Evolutionary conservation across 352 stramenopile genomes (phyloP), one percentile per base, ranked within the genome.

Genomic region (Pythium insidiosum): DNA sequence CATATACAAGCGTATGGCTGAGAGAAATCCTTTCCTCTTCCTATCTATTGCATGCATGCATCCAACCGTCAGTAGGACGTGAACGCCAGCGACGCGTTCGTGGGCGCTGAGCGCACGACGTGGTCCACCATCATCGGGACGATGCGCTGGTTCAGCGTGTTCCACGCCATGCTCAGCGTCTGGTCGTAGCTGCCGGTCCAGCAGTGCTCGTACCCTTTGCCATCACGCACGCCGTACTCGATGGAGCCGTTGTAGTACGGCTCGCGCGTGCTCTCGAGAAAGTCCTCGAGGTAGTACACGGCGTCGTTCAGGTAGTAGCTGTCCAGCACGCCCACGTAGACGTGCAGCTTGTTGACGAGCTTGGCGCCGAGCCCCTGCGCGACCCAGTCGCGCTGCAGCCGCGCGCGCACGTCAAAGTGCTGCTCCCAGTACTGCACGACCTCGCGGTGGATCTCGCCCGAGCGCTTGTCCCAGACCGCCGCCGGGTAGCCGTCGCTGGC

Each of bases 241-340:
- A 87, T 82, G 5, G 64, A 76, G 15, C 74, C 74, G 19, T 87
- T 87, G 57, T 80, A 87, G 53, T 74, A 87, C 44, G 74, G 71
- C 38, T 71, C 54, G 4, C 18, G 51, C 6, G 74, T 87, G n/a
- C 50, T 73, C 42, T 80, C 58, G 13, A 87, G 47, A 30, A 82
- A 84, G 22, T 81, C 71, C 26, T 84, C 72, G 3, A 87, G 66
- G 42, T 73, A 58, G 51, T 84, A 87, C 30, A 84, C 74, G 13
- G 57, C 71, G 43, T 84, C 74, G 43, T 87, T 87, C 10, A 87
- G 47, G 51, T 87, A 84, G 63, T 84, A 87, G 56, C 71, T 84
- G 57, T 87, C 74, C 9, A 68, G 71, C 39, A 87, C 74, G 19
- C 71, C 74, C 13, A 87, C 74, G 40, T 74, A 87, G 5, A 87